A percentile compares a stretch with the other conserved stretches of the same genome.
Evolutionary conservation across 176 grass and related monocot genomes (phyloP).

Genomic region (Zea mays): Zm-B73-REFERENCE-NAM-5.0 NC_050096.1:242314001-242314500

Average conservation of each 20-base stretch:
- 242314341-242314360: conserved; percentile 99
- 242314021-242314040: conserved; percentile 1
- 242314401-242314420: conserved; percentile 96
- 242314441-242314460: conserved; percentile 94
- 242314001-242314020: conserved; percentile 3
- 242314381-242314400: conserved; percentile 96
- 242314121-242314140: too few species aligned
- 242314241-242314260: too few species aligned
- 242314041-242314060: too few species aligned
- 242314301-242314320: conserved; percentile 2
- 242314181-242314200: too few species aligned
- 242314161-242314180: too few species aligned
- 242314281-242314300: conserved; percentile 8
- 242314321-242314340: conserved; percentile 68
- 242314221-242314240: too few species aligned
- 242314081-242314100: too few species aligned
- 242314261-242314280: too few species aligned
- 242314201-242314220: too few species aligned
- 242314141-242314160: too few species aligned
- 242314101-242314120: too few species aligned
- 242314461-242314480: conserved; percentile 87
- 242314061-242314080: too few species aligned
- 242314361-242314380: conserved; percentile 97
- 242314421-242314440: conserved; percentile 74
- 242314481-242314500: conserved; percentile 72